These are phyloP conservation scores for Middelhovenomyces tepae DNA, from an alignment of 805 yeast species.

Conservation along the genomic window DNA sequence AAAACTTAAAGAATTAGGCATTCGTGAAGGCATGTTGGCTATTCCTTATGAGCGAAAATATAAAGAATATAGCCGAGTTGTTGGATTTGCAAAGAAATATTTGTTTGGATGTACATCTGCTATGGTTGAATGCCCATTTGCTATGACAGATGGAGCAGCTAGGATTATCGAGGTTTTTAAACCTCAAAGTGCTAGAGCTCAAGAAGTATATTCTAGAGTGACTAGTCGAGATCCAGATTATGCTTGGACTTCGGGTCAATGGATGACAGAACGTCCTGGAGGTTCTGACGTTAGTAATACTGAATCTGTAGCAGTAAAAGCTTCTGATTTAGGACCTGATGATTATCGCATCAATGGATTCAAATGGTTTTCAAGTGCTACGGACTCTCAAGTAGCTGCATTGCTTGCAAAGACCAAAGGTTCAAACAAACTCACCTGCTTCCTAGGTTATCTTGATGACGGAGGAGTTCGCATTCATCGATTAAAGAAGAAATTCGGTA, in stretches of 20 bases:
- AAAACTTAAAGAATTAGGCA: constrained; percentile 18
- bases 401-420: constrained; percentile 22
- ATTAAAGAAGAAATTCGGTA: constrained; percentile 25
- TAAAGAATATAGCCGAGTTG: constrained; percentile 18
- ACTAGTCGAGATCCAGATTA: constrained; percentile 20
- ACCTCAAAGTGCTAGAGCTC: constrained; percentile 1
- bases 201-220: constrained; percentile 14
- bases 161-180: constrained; percentile 20
- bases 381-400: constrained; percentile 25
- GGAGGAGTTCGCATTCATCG: constrained; percentile 22
- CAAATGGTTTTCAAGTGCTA: constrained; percentile 28
- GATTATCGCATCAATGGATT: constrained; percentile 20
- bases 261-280: constrained; percentile 29
- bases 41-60: constrained; percentile 22
- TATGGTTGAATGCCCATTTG: constrained; percentile 24
- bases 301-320: constrained; percentile 21
- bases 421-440: constrained; percentile 20
- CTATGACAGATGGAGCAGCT: constrained; percentile 29
- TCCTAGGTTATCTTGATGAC: constrained; percentile 21
- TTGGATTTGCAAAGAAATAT: constrained; percentile 20
- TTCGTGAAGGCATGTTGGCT: constrained; percentile 19
- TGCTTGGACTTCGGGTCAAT: constrained; percentile 28
- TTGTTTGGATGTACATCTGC: constrained; percentile 26
- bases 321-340: constrained; percentile 1
- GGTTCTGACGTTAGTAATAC: constrained; percentile 25